phyloP scores from a whole-genome alignment of 192 early-diverging fungal genomes.

The Lobosporangium transversale region DNA sequence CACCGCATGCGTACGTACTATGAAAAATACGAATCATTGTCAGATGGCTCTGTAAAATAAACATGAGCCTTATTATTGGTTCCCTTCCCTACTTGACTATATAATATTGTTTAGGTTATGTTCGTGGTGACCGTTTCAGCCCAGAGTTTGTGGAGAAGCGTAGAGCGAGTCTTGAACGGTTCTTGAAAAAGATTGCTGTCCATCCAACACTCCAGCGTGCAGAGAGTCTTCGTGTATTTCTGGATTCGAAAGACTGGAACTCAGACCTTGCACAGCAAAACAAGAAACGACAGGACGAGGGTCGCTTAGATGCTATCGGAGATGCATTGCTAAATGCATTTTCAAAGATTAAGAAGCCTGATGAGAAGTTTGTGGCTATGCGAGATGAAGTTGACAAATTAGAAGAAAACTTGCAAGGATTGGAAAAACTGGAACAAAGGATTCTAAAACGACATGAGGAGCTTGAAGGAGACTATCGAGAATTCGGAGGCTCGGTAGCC shows the following conservation, averaged over 20 bases:
- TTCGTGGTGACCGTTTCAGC: constrained; percentile 95
- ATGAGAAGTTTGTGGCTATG: constrained; percentile 87
- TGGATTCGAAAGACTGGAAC: constrained; percentile 84
- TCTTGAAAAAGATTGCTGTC: constrained; percentile 80
- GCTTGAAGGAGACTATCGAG: constrained; percentile 79
- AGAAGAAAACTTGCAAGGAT: constrained; percentile 85
- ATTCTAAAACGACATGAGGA: constrained; percentile 82
- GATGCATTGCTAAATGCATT: constrained; percentile 91
- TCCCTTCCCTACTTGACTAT: too few relatives aligned
- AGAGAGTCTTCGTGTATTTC: constrained; percentile 77
- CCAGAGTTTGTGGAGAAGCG: constrained; percentile 91
- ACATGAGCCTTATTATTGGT: too few relatives aligned
- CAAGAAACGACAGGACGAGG: constrained; percentile 56
- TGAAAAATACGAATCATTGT: too few relatives aligned
- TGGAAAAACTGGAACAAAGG: constrained; percentile 84
- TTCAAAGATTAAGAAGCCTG: constrained; percentile 88
- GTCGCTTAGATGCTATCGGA: constrained; percentile 84
- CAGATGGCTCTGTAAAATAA: too few relatives aligned
- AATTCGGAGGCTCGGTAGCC: constrained; percentile 79
- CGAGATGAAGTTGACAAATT: constrained; percentile 84
- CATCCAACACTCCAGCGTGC: constrained; percentile 85
- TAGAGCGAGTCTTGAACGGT: constrained; percentile 81
- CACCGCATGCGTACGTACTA: constrained; percentile 78
- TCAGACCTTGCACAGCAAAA: constrained; percentile 53
- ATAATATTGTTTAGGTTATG: constrained; percentile 91